Percentiles rank a stretch among this genome's conserved stretches.
phyloP scores from a whole-genome alignment of 192 early-diverging fungal genomes.

The Linnemannia elongata region DNA sequence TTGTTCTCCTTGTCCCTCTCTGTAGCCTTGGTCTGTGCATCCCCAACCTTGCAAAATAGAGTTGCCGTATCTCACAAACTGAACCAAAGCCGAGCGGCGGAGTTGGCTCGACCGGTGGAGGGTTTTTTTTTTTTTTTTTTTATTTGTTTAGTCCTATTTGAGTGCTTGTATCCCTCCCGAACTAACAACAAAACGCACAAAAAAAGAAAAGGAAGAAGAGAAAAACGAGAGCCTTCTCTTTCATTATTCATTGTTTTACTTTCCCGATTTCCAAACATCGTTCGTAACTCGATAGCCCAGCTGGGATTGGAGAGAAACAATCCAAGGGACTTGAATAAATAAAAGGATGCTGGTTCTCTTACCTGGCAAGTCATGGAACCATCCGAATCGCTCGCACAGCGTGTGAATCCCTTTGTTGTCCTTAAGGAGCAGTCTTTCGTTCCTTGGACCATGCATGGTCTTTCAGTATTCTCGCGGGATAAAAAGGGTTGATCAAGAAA shows the following conservation, averaged over 20 bases:
- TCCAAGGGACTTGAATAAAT: background rate
- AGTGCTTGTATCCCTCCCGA: background rate
- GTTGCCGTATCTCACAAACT: background rate
- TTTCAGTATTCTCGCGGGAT: background rate
- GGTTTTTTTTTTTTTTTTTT: background rate
- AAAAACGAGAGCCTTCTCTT: background rate
- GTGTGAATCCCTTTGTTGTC: background rate
- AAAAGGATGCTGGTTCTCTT: background rate
- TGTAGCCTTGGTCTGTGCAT: constrained; percentile 1
- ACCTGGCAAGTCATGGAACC: background rate
- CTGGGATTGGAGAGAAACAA: background rate
- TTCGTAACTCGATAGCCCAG: background rate
- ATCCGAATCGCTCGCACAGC: background rate
- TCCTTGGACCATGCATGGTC: background rate
- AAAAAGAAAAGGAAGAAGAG: background rate
- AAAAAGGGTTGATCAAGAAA: background rate
- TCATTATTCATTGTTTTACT: background rate
- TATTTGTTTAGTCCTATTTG: background rate
- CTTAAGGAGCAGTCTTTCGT: background rate
- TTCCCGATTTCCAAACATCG: background rate
- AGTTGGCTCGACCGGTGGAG: background rate
- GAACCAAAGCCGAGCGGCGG: background rate
- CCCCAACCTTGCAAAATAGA: background rate
- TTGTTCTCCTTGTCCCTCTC: background rate
- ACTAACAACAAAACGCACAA: background rate